Evolutionary conservation across 2,329 filamentous ascomycete genomes (phyloP), one percentile per base, ranked within the genome.

Genomic region (Fusarium sp.): DNA sequence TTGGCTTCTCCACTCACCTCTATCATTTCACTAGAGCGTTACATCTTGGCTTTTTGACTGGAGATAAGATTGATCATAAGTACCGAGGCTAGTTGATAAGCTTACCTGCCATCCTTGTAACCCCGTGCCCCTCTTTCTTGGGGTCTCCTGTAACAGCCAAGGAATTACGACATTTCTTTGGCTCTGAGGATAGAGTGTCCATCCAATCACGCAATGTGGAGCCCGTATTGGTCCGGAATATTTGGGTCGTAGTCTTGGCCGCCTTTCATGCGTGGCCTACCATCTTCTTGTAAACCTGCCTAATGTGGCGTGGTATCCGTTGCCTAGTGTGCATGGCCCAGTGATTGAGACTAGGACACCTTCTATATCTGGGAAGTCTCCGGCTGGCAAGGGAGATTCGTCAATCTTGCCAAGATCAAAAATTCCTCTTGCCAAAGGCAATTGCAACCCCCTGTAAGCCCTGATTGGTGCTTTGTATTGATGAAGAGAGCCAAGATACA

Each of bases 331-430:
- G 32, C 32, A 37, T 58, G 33, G 22, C 15, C 33, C 10, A 38
- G 33, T 27, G 56, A 40, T 20, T 17, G 37, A 30, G 32, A n/a
- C 17, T 12, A 8, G 43, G 22, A 43, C 71, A 74, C 71, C 71
- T 74, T 72, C 71, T 69, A 35, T 2, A 69, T 74, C 25, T 62
- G 64, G 71, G 59, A 17, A 25, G 20, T 43, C 20, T 22, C 60
- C 65, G 62, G 30, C 22, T 27, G 14, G 64, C 67, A 37, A 59
- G 33, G n/a, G 20, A 33, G 58, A 69, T 45, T 57, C 65, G 65
- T 60, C 61, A 66, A 66, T 52, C 17, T 60, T 30, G 71, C 65
- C 71, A 69, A 74, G 71, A 66, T 63, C 25, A 69, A 59, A 69
- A 47, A 14, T 15, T 47, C 27, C 17, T 25, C 43, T 63, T 47